phyloP scores from a whole-genome alignment of 139 green algal genomes.

The Pleodorina starrii region DNA sequence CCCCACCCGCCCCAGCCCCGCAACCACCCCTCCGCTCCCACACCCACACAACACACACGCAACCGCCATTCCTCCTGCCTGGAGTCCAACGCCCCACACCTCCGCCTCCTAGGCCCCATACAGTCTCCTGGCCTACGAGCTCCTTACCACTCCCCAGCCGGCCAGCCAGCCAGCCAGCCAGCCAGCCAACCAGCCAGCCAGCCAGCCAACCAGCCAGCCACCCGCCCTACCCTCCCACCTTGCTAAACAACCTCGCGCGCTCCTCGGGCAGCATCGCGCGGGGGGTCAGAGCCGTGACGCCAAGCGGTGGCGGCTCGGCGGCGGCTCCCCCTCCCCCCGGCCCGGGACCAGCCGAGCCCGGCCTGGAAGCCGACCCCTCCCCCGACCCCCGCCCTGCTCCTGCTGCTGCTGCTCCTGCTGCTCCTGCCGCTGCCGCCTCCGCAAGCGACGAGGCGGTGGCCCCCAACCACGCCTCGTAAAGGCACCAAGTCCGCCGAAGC shows the following conservation, averaged over 20 bases:
- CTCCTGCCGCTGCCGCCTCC: background rate
- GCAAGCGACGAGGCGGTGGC: background rate
- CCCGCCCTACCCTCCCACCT: background rate
- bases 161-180: too few species aligned
- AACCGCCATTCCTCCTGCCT: too few species aligned
- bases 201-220: background rate
- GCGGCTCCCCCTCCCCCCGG: background rate
- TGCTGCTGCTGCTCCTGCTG: background rate
- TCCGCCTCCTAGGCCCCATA: too few species aligned
- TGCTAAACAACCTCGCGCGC: constrained; percentile 24
- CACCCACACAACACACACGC: too few species aligned
- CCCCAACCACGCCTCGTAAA: constrained; percentile 33
- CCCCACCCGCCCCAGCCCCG: too few species aligned
- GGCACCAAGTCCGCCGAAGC: constrained; percentile 32
- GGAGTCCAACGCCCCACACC: too few species aligned
- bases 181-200: too few species aligned
- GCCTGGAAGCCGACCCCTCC: background rate
- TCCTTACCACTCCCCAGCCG: too few species aligned
- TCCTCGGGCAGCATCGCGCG: constrained; percentile 37
- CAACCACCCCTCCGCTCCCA: too few species aligned
- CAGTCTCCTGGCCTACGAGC: too few species aligned
- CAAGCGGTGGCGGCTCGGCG: background rate
- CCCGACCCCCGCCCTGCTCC: background rate
- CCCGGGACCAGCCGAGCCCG: background rate
- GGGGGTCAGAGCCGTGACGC: background rate